Base-by-base conservation (phyloP, 345 rosid species). In the Gossypium sturtianum region DNA sequence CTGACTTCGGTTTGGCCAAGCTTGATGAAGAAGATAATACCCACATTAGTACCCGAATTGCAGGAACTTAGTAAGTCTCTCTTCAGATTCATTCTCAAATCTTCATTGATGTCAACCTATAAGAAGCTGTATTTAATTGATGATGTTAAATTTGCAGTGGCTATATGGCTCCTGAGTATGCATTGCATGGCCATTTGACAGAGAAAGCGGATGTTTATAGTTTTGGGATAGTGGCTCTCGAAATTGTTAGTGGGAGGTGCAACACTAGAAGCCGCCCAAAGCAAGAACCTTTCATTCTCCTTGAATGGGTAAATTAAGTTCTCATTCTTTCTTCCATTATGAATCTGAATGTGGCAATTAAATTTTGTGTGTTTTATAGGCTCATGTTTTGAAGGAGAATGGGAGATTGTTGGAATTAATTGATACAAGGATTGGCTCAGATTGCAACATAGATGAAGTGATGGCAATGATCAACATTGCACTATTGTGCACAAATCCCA, bases 161-260 rank as follows among this genome's bases (percentile, higher is more conserved):
- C 49, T 83, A 89, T 44, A 87, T 89, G 87, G 88, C 92, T 66
- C 92, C 90, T 22, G 89, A 89, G 68, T 89, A 89, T 25, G 93
- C 90, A 69, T 44, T 85, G 11, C 83, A 85, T 84, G 90, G 93
- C 3, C 75, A 87, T 76, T 77, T 89, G 48, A 79, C 79, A 3
- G 79, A 83, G 72, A 89, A 89, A 79, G 89, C 91, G 53, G 88
- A 89, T 81, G 89, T 89, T 3, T 89, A 89, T 45, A 86, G 91
- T 72, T 89, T 80, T 38, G 89, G 91, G 7, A 71, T 87, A 20
- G 83, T 89, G 73, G 80, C 82, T 12, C 66, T 87, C 62, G 93
- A 89, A 83, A 81, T 89, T 17, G 85, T 84, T 7, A 80, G 84
- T 43, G 91, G 93, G 38, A 75, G 81, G 71, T 79, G 38, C 66